Evolutionary conservation across 2,329 filamentous ascomycete genomes (phyloP).

Genomic region (Calonectria hongkongensis): DNA sequence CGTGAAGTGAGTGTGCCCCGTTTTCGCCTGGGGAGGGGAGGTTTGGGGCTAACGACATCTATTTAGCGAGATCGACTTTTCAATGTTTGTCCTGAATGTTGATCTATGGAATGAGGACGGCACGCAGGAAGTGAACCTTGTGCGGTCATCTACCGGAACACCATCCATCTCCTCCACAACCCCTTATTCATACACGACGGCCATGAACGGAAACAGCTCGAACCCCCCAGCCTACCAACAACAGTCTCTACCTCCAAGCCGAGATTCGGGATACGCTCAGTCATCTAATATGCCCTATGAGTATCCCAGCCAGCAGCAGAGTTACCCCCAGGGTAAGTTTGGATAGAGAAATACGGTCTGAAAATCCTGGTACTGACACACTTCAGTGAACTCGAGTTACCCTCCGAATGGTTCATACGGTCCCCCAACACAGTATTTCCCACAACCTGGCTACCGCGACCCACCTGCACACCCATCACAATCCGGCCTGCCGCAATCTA

Average conservation of each 20-base stretch:
- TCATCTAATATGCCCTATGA: conserved; percentile 58
- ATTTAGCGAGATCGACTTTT: conserved; percentile 61
- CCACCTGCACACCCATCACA: conserved; percentile 53
- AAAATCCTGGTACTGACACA: conserved; percentile 23
- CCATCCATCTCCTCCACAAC: conserved; percentile 89
- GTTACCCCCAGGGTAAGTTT: conserved; percentile 59
- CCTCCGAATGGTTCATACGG: conserved; percentile 58
- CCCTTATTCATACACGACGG: conserved; percentile 80
- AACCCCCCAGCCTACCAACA: conserved; percentile 56
- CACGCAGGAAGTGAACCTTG: conserved; percentile 78
- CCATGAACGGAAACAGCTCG: conserved; percentile 63
- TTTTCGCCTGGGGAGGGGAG: background rate
- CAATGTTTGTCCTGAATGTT: conserved; percentile 75
- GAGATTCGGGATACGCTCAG: conserved; percentile 59
- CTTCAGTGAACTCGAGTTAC: conserved; percentile 54
- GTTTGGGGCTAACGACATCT: conserved; percentile 33
- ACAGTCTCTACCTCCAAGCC: conserved; percentile 61
- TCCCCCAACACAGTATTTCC: conserved; percentile 62
- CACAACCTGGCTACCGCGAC: conserved; percentile 59
- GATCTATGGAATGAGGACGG: conserved; percentile 81
- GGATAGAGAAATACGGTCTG: background rate
- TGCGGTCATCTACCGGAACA: conserved; percentile 77
- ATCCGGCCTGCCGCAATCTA: conserved; percentile 51
- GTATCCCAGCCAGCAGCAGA: conserved; percentile 54
- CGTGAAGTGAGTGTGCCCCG: conserved; percentile 78